phyloP scores from a whole-genome alignment of 192 early-diverging fungal species.

The Coemansia sp. region DNA sequence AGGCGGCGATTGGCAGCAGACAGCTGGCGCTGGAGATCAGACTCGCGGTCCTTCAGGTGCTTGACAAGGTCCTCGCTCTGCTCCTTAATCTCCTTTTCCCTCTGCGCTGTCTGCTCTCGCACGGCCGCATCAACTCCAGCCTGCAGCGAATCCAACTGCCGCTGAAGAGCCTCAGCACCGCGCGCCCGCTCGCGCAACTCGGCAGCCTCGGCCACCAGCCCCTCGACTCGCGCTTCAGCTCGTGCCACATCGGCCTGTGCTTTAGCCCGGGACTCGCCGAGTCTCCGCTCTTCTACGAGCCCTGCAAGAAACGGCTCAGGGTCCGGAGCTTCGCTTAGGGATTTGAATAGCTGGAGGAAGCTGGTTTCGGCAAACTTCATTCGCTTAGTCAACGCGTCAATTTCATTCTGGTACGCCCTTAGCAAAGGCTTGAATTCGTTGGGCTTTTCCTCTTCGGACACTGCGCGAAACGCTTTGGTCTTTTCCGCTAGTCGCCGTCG shows the following conservation, averaged over 20 bases:
- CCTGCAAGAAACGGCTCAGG: slow-evolving; percentile 73
- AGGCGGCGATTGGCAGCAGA: slow-evolving; percentile 79
- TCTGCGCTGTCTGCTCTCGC: slow-evolving; percentile 64
- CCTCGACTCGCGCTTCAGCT: slow-evolving; percentile 43
- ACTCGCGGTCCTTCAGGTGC: slow-evolving; percentile 82
- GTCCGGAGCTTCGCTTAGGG: slow-evolving; percentile 81
- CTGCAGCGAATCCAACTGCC: slow-evolving; percentile 16
- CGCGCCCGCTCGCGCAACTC: slow-evolving; percentile 60
- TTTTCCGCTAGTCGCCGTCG: slow-evolving; percentile 85
- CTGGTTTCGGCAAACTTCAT: slow-evolving; percentile 81
- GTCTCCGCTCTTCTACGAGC: slow-evolving; percentile 27
- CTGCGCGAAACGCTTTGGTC: slow-evolving; percentile 85
- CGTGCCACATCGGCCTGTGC: slow-evolving; percentile 27
- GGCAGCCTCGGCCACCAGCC: slow-evolving; percentile 61
- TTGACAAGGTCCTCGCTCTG: slow-evolving; percentile 80
- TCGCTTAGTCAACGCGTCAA: slow-evolving; percentile 83
- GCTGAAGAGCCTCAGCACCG: slow-evolving; percentile 9
- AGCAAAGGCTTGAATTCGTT: slow-evolving; percentile 76
- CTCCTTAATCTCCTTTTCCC: slow-evolving; percentile 72
- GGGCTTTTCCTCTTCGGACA: slow-evolving; percentile 78
- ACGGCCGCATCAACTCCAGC: slow-evolving; percentile 68
- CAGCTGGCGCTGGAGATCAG: slow-evolving; percentile 80
- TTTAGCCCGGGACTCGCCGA: not conserved
- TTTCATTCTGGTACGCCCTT: slow-evolving; percentile 90
- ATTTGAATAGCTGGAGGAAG: slow-evolving; percentile 81